phyloP scores from a whole-genome alignment of 2,329 filamentous ascomycete species.

The Claviceps sorghi region DNA sequence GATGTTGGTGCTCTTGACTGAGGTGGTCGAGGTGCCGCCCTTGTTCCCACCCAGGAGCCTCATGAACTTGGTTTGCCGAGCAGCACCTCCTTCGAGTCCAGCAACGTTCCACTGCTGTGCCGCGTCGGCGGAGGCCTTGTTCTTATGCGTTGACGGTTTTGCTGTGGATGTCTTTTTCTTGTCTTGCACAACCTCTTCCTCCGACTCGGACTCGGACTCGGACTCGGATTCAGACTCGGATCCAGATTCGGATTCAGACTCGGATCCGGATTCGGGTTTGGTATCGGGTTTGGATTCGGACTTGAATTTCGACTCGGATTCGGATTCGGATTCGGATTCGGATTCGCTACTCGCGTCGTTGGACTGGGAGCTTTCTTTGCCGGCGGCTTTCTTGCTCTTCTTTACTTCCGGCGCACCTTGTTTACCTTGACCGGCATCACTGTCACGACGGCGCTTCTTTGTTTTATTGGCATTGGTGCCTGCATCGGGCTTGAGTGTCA shows the following conservation, averaged over 20 bases:
- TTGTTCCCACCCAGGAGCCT: slow-evolving; percentile 40
- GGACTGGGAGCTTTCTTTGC: background rate
- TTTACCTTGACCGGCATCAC: slow-evolving; percentile 14
- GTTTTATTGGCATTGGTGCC: slow-evolving; percentile 16
- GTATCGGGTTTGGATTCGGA: background rate
- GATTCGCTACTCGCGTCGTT: slow-evolving; percentile 1
- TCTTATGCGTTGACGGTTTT: slow-evolving; percentile 7
- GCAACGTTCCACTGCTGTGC: slow-evolving; percentile 38
- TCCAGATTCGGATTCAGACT: background rate
- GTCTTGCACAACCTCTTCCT: background rate
- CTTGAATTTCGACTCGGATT: background rate
- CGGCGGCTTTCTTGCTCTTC: background rate
- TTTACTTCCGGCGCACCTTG: background rate
- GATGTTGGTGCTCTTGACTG: background rate
- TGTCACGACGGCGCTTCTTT: slow-evolving; percentile 14
- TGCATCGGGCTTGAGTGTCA: slow-evolving; percentile 8
- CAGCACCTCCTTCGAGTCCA: slow-evolving; percentile 33
- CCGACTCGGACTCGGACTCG: background rate
- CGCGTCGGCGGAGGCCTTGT: slow-evolving; percentile 10
- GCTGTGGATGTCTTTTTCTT: background rate
- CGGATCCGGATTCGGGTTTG: background rate
- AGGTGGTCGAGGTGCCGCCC: slow-evolving; percentile 15
- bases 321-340: background rate
- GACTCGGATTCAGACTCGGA: background rate
- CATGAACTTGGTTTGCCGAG: slow-evolving; percentile 41